Base-by-base conservation (phyloP, 2,329 filamentous ascomycete species). In the Fusarium napiforme region DNA sequence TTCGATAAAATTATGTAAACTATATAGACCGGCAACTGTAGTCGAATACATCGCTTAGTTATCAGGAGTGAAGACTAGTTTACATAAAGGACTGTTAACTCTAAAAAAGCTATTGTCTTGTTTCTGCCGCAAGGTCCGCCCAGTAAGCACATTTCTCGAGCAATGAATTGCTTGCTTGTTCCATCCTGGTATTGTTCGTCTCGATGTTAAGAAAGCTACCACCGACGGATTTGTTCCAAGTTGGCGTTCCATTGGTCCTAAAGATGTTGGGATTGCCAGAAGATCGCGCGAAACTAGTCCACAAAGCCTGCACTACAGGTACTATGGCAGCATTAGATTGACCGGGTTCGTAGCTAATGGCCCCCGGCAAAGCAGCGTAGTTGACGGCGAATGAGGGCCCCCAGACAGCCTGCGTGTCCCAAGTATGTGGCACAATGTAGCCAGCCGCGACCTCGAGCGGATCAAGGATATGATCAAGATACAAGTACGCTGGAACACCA, bases 1-100 rank as follows among this genome's bases (percentile, higher is more conserved):
- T 14, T 0, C 12, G 7, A 26, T 7, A 4, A 18, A 0, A 45
- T 19, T 26, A 14, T 45, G 19, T 14, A 26, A 45, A 14, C 43
- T 26, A 19, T 45, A 14, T 4, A 12, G 4, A 45, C 43, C 7
- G 19, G 5, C 4, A 19, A 28, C 11, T 28, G 11, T 7, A 19
- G 23, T 4, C 0, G 11, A 26, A 1, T 4, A 9, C 14, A 1
- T 46, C 8, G 11, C 18, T 0, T 46, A 15, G 8, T 46, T 46
- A 2, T 19, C 12, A 46, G 43, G 2, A 28, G 0, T 10, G 5
- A 19, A 7, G 11, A 46, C 4, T 28, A 14, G 4, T 46, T 21
- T 28, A 19, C 5, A 15, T 15, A 7, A 21, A 28, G 2, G 8
- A 28, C 18, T 9, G 12, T 34, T 2, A 5, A 15, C 10, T 6